Conservation (phyloP, 1,284 basidiomycete species). For the Microbotryum lychnidis-dioicae region DNA sequence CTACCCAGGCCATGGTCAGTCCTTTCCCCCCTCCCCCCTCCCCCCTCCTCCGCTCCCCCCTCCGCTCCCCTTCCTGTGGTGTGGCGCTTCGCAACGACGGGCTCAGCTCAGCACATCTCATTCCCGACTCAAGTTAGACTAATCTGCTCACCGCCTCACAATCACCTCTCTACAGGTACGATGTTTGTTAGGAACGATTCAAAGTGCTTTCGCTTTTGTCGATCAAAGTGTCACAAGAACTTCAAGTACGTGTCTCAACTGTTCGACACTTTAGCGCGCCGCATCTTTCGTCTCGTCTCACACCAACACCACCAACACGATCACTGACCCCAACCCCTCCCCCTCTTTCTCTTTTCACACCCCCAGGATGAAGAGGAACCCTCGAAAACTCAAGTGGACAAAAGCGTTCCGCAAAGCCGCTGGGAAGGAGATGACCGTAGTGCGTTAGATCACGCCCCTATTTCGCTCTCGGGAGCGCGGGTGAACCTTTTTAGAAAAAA, state of each 20-base stretch:
- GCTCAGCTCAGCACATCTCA: too few relatives aligned
- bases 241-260: slow-evolving; percentile 81
- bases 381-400: slow-evolving; percentile 98
- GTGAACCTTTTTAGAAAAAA: too few relatives aligned
- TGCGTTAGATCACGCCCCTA: slow-evolving; percentile 44
- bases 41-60: neutral
- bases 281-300: neutral
- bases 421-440: slow-evolving; percentile 99
- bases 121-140: too few relatives aligned
- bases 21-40: too few relatives aligned
- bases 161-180: slow-evolving; percentile 49
- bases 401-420: slow-evolving; percentile 99
- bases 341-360: neutral
- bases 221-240: slow-evolving; percentile 95
- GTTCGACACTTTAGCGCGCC: too few relatives aligned
- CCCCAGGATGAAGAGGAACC: slow-evolving; percentile 95
- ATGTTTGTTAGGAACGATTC: slow-evolving; percentile 95
- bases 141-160: too few relatives aligned
- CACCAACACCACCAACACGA: too few relatives aligned
- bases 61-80: too few relatives aligned
- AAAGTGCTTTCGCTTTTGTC: slow-evolving; percentile 93
- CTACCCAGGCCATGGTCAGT: slow-evolving; percentile 83
- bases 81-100: too few relatives aligned
- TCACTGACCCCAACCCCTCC: neutral
- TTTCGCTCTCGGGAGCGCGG: neutral